A percentile compares a stretch with the other conserved stretches of the same genome.
phyloP scores from a whole-genome alignment of 495 filamentous ascomycete genomes.

The Patellaria atrata region DNA sequence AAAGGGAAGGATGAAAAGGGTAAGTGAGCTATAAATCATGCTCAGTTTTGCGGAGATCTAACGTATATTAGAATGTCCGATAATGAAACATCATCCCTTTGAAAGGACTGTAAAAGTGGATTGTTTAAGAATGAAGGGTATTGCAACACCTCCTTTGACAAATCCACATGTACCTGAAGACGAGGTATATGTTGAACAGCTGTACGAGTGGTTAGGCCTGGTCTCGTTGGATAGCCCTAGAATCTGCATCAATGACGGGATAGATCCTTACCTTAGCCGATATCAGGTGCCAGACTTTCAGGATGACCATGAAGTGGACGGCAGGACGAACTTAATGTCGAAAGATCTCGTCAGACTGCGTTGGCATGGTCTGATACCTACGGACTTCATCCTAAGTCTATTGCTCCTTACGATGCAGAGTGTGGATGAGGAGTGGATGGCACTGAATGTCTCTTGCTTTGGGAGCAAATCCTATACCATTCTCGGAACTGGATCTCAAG shows the following conservation, averaged over 20 bases:
- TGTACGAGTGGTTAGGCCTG: slow-evolving; percentile 79
- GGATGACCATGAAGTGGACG: not conserved
- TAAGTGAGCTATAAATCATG: too few relatives aligned
- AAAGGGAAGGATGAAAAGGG: too few relatives aligned
- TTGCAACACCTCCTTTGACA: not conserved
- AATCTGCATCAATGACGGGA: slow-evolving; percentile 44
- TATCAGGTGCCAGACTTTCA: slow-evolving; percentile 48
- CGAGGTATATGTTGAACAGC: slow-evolving; percentile 38
- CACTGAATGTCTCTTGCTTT: slow-evolving; percentile 21
- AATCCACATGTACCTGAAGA: slow-evolving; percentile 21
- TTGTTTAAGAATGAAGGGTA: not conserved
- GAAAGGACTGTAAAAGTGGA: slow-evolving; percentile 4
- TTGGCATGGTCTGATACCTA: slow-evolving; percentile 26
- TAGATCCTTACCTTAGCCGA: slow-evolving; percentile 71
- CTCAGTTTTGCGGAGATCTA: too few relatives aligned
- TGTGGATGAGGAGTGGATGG: slow-evolving; percentile 22
- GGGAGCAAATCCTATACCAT: slow-evolving; percentile 16
- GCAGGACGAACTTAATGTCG: not conserved
- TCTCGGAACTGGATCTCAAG: slow-evolving; percentile 5
- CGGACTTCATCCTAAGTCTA: slow-evolving; percentile 18
- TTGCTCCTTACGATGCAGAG: slow-evolving; percentile 18
- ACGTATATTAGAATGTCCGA: too few relatives aligned
- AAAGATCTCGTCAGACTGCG: slow-evolving; percentile 17
- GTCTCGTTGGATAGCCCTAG: slow-evolving; percentile 59
- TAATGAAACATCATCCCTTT: slow-evolving; percentile 10